Percentiles rank a stretch among this genome's conserved stretches.
phyloP scores from a whole-genome alignment of 352 stramenopile genomes.

The Phytophthora boehmeriae region DNA sequence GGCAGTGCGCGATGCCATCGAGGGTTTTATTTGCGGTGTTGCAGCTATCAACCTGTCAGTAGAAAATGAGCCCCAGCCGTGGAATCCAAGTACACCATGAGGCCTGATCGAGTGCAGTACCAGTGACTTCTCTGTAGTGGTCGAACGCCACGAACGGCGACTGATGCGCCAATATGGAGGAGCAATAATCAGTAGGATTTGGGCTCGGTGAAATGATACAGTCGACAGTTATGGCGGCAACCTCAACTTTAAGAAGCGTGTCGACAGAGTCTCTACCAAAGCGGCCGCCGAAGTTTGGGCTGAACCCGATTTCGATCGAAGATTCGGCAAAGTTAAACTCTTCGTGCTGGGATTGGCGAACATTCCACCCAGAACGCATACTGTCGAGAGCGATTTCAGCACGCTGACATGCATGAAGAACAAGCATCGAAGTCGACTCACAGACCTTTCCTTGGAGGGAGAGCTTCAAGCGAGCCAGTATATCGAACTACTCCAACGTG shows the following conservation, averaged over 20 bases:
- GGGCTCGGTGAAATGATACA: background rate
- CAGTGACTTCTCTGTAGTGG: no score
- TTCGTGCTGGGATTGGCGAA: background rate
- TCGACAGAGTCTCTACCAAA: background rate
- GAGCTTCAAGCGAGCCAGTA: conserved; percentile 15
- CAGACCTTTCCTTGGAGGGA: conserved; percentile 5
- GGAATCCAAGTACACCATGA: no score
- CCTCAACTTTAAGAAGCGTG: background rate
- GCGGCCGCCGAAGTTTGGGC: background rate
- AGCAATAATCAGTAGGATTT: background rate
- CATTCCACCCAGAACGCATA: conserved; percentile 5
- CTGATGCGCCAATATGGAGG: no score
- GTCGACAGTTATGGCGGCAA: background rate
- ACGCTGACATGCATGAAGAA: conserved; percentile 1
- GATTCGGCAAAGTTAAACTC: background rate
- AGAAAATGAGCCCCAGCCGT: no score
- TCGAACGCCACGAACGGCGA: no score
- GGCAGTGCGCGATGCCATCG: background rate
- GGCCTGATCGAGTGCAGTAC: no score
- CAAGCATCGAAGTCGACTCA: background rate
- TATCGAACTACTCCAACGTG: no score
- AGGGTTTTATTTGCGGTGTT: no score
- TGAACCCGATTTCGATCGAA: background rate
- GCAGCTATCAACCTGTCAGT: no score
- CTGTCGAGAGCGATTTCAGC: conserved; percentile 8